phyloP scores from a whole-genome alignment of 2,329 filamentous ascomycete genomes.

The Aspergillus quadrilineatus region DNA sequence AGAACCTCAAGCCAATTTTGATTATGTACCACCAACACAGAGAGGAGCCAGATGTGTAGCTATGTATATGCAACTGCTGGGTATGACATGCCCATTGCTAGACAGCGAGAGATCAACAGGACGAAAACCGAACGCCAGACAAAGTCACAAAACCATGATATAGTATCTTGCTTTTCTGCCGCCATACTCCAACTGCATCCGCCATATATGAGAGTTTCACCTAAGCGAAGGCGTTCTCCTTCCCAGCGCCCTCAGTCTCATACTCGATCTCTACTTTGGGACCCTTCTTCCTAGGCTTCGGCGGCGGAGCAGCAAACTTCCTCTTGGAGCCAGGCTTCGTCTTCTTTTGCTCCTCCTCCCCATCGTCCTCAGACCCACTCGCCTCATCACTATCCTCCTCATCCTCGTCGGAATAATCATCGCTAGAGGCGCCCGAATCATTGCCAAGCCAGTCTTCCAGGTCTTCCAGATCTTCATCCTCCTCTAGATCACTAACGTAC shows the following conservation, averaged over 20 bases:
- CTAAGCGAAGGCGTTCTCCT: conserved; percentile 48
- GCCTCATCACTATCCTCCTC: conserved; percentile 55
- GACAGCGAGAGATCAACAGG: conserved; percentile 19
- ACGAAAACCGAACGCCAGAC: conserved; percentile 33
- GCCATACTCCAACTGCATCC: background rate
- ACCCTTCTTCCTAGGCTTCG: conserved; percentile 61
- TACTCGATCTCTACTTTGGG: conserved; percentile 74
- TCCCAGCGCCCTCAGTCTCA: conserved; percentile 66
- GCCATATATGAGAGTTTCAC: background rate
- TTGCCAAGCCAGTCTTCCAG: conserved; percentile 94
- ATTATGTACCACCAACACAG: conserved; percentile 10
- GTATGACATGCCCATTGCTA: conserved; percentile 36
- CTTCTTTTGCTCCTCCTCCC: conserved; percentile 48
- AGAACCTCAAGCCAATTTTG: background rate
- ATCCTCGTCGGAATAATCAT: conserved; percentile 50
- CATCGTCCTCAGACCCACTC: conserved; percentile 50
- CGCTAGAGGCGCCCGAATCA: conserved; percentile 55
- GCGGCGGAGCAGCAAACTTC: conserved; percentile 53
- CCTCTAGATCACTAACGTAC: conserved; percentile 89
- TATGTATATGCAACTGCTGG: conserved; percentile 33
- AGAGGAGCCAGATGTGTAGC: conserved; percentile 12
- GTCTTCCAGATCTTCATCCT: conserved; percentile 80
- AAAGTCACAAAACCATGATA: conserved; percentile 14
- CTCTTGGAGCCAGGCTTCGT: conserved; percentile 53
- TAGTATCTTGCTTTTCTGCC: conserved; percentile 16